These are phyloP conservation scores for Brassica carinata DNA, from an alignment of 345 rosid genomes.

Conservation along the genomic window DNA sequence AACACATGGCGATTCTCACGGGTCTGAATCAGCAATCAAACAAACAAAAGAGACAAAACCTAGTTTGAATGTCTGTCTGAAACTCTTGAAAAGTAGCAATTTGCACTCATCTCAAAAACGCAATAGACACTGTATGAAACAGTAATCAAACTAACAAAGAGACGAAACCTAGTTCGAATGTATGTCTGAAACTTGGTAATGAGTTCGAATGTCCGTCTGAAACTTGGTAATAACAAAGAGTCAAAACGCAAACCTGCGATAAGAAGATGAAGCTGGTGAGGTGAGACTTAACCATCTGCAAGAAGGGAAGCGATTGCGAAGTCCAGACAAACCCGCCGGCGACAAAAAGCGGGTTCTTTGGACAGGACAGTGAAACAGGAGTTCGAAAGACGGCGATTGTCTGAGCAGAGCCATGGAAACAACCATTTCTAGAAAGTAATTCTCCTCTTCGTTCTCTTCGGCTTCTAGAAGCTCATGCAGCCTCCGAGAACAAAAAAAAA, in stretches of 20 bases:
- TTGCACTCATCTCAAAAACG: too few species aligned
- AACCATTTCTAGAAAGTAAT: conserved; percentile 35
- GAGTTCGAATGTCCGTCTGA: neutral
- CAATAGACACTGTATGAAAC: neutral
- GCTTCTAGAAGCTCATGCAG: conserved; percentile 64
- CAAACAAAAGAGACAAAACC: neutral
- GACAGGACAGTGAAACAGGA: conserved; percentile 37
- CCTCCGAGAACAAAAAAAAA: conserved; percentile 2
- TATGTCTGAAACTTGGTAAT: neutral
- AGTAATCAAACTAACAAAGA: neutral
- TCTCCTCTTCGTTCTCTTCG: conserved; percentile 20
- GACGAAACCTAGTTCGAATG: neutral
- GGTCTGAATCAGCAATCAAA: too few species aligned
- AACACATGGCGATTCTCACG: too few species aligned
- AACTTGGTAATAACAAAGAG: neutral
- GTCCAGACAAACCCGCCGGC: conserved; percentile 46
- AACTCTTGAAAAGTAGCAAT: neutral
- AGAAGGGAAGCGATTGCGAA: conserved; percentile 67
- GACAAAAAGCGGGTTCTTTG: conserved; percentile 41
- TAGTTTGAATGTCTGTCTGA: neutral
- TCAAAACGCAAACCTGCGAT: conserved; percentile 42
- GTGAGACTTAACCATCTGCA: conserved; percentile 59
- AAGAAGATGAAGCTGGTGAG: conserved; percentile 22
- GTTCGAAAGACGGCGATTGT: conserved; percentile 43
- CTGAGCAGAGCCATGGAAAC: conserved; percentile 51